Conservation (phyloP, 1,284 basidiomycete species). For the Trametes versicolor region DNA sequence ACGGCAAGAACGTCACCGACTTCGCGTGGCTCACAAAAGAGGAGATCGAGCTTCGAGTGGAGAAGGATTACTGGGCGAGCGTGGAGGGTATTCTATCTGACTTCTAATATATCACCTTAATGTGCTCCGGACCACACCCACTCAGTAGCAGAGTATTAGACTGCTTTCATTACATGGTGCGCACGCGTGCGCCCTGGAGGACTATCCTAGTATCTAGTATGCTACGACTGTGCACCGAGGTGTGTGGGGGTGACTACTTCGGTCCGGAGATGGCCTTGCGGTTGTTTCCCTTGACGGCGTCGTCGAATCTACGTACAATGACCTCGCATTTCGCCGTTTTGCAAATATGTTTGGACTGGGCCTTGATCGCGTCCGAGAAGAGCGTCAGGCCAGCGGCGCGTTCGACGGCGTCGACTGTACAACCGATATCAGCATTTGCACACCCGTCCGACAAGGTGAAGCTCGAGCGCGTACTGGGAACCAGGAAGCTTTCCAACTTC, state of each 20-base stretch:
- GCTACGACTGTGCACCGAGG: not conserved
- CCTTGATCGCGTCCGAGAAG: constrained; percentile 88
- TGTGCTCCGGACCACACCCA: constrained; percentile 23
- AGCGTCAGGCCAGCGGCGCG: constrained; percentile 89
- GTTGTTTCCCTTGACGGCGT: constrained; percentile 76
- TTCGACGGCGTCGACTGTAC: constrained; percentile 89
- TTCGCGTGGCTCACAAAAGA: constrained; percentile 94
- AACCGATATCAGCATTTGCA: not conserved
- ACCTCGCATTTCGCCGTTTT: constrained; percentile 87
- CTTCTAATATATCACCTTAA: constrained; percentile 51
- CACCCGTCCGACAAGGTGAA: not conserved
- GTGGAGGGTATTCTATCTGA: constrained; percentile 86
- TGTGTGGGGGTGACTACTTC: constrained; percentile 30
- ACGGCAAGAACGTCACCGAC: constrained; percentile 64
- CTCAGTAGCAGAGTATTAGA: constrained; percentile 24
- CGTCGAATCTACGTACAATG: constrained; percentile 87
- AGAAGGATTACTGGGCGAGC: constrained; percentile 76
- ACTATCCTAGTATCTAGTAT: constrained; percentile 6
- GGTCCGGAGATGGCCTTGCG: constrained; percentile 66
- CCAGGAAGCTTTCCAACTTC: constrained; percentile 81
- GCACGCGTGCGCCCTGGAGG: not conserved
- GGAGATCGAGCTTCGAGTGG: constrained; percentile 77
- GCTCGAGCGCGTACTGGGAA: constrained; percentile 68
- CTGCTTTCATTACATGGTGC: constrained; percentile 9
- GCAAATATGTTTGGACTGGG: constrained; percentile 88